These are phyloP conservation scores for Delonix regia DNA, from an alignment of 306 rosid genomes.

Conservation along the genomic window DNA sequence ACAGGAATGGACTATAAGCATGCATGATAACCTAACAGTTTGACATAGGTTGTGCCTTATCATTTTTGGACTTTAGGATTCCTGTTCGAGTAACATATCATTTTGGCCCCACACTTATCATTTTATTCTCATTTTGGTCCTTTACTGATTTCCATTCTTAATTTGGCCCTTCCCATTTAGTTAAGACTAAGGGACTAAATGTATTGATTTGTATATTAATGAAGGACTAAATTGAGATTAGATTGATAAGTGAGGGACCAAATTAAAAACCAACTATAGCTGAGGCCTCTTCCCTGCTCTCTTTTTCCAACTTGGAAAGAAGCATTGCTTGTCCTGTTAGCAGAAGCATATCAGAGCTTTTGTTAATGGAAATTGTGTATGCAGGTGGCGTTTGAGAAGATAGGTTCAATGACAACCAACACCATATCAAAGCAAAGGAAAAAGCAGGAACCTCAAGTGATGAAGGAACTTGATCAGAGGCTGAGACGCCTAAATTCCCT, in stretches of 20 bases:
- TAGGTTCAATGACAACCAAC: slow-evolving; percentile 92
- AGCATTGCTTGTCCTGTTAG: background rate
- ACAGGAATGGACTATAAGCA: background rate
- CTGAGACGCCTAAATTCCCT: slow-evolving; percentile 81
- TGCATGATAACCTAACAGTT: background rate
- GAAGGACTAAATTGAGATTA: too few species aligned
- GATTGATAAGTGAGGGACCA: too few species aligned
- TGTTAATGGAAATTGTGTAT: background rate
- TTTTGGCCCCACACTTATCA: too few species aligned
- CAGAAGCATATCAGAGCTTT: background rate
- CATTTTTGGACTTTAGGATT: background rate
- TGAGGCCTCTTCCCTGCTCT: background rate
- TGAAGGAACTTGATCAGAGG: slow-evolving; percentile 95
- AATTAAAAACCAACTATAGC: too few species aligned
- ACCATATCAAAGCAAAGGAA: slow-evolving; percentile 94
- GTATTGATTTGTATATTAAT: too few species aligned
- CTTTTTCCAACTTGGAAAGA: background rate
- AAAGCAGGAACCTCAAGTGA: slow-evolving; percentile 96
- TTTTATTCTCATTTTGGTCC: too few species aligned
- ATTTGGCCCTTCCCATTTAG: too few species aligned
- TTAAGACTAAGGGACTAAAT: too few species aligned
- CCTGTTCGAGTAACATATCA: too few species aligned
- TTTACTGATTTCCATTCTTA: too few species aligned
- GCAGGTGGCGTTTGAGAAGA: slow-evolving; percentile 96
- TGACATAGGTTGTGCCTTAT: background rate